phyloP scores from a whole-genome alignment of 116 monocot species.

The Cymodocea nodosa region DNA sequence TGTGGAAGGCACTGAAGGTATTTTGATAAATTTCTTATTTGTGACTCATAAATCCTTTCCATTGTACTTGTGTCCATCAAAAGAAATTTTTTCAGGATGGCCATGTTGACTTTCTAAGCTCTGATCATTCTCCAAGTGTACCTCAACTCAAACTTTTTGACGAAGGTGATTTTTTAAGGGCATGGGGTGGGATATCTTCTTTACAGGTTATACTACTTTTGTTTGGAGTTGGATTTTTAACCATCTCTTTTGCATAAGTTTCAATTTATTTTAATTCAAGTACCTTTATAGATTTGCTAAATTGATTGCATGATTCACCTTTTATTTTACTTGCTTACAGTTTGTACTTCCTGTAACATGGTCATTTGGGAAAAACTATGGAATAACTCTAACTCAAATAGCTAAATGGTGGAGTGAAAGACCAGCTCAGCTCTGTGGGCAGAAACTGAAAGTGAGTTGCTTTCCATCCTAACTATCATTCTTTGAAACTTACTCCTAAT shows the following conservation, averaged over 20 bases:
- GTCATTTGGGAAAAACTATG: constrained; percentile 59
- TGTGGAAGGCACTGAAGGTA: constrained; percentile 89
- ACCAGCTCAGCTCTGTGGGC: constrained; percentile 79
- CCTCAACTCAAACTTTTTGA: constrained; percentile 78
- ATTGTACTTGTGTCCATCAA: not conserved
- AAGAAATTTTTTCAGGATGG: constrained; percentile 37
- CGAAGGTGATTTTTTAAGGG: constrained; percentile 81
- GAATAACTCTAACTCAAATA: constrained; percentile 66
- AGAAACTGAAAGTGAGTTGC: constrained; percentile 44
- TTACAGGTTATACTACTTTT: constrained; percentile 47
- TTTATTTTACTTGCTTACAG: constrained; percentile 26
- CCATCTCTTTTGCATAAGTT: not conserved
- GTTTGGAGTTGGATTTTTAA: not conserved
- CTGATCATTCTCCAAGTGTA: constrained; percentile 87
- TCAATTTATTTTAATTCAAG: not conserved
- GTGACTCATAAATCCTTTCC: not conserved
- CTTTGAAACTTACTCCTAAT: not conserved
- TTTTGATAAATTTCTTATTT: not conserved
- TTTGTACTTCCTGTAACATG: constrained; percentile 94
- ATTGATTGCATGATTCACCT: not conserved
- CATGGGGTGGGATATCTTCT: constrained; percentile 98
- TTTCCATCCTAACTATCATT: not conserved
- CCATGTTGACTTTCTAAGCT: constrained; percentile 86
- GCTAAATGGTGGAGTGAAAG: constrained; percentile 82
- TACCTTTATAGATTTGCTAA: not conserved